A percentile compares a stretch with the other conserved stretches of the same genome.
Conservation (phyloP, 192 early-diverging fungal genomes). For the Phycomyces blakesleeanus region DNA sequence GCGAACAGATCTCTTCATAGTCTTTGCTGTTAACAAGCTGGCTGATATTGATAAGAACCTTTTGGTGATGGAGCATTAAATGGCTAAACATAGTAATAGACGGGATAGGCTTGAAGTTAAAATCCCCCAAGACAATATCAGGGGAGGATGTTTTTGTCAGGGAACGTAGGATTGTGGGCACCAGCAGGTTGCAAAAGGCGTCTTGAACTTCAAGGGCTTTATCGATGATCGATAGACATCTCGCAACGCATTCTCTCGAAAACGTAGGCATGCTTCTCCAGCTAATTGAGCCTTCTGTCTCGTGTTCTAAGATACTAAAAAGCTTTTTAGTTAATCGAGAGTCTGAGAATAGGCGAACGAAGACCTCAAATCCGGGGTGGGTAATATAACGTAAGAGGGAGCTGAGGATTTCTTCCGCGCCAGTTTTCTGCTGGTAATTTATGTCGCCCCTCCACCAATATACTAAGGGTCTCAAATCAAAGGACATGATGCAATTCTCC, state of each 20-base stretch:
- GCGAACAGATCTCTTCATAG: conserved; percentile 71
- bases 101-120: conserved; percentile 41
- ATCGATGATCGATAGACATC: conserved; percentile 58
- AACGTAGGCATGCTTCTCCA: conserved; percentile 25
- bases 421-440: neutral
- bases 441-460: conserved; percentile 9
- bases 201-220: conserved; percentile 69
- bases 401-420: neutral
- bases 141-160: conserved; percentile 18
- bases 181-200: conserved; percentile 60
- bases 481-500: conserved; percentile 74
- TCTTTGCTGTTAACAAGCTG: conserved; percentile 63
- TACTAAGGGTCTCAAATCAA: conserved; percentile 60
- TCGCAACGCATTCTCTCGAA: conserved; percentile 35
- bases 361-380: conserved; percentile 87
- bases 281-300: conserved; percentile 59
- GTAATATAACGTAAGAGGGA: conserved; percentile 13
- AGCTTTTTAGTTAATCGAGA: conserved; percentile 66
- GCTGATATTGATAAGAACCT: conserved; percentile 69
- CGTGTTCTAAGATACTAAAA: conserved; percentile 62
- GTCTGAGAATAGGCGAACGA: conserved; percentile 70
- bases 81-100: conserved; percentile 75
- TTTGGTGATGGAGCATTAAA: conserved; percentile 64
- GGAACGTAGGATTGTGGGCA: conserved; percentile 54
- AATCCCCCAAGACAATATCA: conserved; percentile 29